A percentile compares a stretch with the other conserved stretches of the same genome.
These are phyloP conservation scores for Phaeosphaeriaceae sp. DNA, from an alignment of 2,329 filamentous ascomycete genomes.

Conservation along the genomic window DNA sequence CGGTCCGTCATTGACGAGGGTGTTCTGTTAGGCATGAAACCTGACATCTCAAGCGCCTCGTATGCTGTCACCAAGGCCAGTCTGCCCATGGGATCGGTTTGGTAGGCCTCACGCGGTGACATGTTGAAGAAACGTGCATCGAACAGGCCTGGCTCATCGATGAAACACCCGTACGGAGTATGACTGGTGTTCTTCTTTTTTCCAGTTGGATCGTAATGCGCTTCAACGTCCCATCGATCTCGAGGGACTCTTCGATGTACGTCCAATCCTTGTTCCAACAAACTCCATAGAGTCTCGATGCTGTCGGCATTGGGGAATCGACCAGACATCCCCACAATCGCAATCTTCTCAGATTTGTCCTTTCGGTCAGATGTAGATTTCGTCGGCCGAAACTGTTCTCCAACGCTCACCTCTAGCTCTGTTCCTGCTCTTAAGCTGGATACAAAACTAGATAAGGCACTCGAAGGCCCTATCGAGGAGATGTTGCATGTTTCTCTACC, in stretches of 20 bases:
- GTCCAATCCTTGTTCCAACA: slow-evolving; percentile 76
- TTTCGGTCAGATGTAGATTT: slow-evolving; percentile 51
- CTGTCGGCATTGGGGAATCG: slow-evolving; percentile 76
- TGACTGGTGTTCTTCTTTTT: slow-evolving; percentile 78
- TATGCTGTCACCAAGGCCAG: slow-evolving; percentile 78
- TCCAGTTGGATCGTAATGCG: slow-evolving; percentile 73
- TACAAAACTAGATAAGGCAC: slow-evolving; percentile 18
- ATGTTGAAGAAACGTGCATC: slow-evolving; percentile 89
- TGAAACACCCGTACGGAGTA: slow-evolving; percentile 77
- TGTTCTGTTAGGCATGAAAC: slow-evolving; percentile 75
- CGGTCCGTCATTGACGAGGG: slow-evolving; percentile 69
- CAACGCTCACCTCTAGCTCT: not conserved
- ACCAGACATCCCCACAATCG: slow-evolving; percentile 83
- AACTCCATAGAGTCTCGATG: slow-evolving; percentile 75
- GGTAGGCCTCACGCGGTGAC: slow-evolving; percentile 79
- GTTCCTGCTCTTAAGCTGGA: not conserved
- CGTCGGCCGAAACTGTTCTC: slow-evolving; percentile 45
- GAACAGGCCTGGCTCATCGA: slow-evolving; percentile 77
- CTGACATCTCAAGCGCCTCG: slow-evolving; percentile 82
- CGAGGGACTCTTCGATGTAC: slow-evolving; percentile 72
- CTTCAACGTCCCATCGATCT: slow-evolving; percentile 76
- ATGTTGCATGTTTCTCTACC: slow-evolving; percentile 53
- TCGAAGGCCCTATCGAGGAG: slow-evolving; percentile 59
- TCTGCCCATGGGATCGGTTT: slow-evolving; percentile 82
- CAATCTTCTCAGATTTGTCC: slow-evolving; percentile 64